Conservation (phyloP, 1,284 basidiomycete species). For the Anthracocystis setariae region DNA sequence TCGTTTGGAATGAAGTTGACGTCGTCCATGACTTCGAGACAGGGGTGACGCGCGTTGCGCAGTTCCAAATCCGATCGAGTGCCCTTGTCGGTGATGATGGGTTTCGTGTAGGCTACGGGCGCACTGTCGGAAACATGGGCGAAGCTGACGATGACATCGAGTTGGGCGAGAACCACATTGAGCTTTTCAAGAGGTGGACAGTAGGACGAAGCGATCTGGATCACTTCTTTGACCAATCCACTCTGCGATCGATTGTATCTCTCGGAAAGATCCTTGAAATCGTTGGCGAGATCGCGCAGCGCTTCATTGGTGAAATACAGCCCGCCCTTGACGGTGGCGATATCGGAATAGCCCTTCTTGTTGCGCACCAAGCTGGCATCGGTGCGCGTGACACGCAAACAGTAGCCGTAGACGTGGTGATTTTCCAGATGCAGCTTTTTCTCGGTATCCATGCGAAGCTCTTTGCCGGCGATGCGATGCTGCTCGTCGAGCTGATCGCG, state of each 20-base stretch:
- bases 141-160: constrained; percentile 90
- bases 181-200: constrained; percentile 88
- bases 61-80: constrained; percentile 44
- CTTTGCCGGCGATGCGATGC: constrained; percentile 78
- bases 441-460: constrained; percentile 85
- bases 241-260: constrained; percentile 81
- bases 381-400: constrained; percentile 81
- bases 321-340: constrained; percentile 86
- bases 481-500: constrained; percentile 86
- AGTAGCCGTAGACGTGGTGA: constrained; percentile 88
- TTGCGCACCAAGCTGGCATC: constrained; percentile 81
- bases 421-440: constrained; percentile 98
- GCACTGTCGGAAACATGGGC: constrained; percentile 89
- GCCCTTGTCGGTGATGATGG: constrained; percentile 69
- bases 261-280: constrained; percentile 78
- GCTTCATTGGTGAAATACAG: constrained; percentile 88
- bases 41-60: constrained; percentile 79
- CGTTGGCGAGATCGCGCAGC: constrained; percentile 79
- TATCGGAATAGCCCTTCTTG: constrained; percentile 81
- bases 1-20: constrained; percentile 96
- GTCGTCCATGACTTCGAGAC: constrained; percentile 95
- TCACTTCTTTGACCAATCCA: constrained; percentile 89
- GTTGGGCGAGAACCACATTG: constrained; percentile 84
- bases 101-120: constrained; percentile 86
- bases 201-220: constrained; percentile 84